Base-by-base conservation (phyloP, 2,329 filamentous ascomycete genomes). In the Epichloe amarillans region DNA sequence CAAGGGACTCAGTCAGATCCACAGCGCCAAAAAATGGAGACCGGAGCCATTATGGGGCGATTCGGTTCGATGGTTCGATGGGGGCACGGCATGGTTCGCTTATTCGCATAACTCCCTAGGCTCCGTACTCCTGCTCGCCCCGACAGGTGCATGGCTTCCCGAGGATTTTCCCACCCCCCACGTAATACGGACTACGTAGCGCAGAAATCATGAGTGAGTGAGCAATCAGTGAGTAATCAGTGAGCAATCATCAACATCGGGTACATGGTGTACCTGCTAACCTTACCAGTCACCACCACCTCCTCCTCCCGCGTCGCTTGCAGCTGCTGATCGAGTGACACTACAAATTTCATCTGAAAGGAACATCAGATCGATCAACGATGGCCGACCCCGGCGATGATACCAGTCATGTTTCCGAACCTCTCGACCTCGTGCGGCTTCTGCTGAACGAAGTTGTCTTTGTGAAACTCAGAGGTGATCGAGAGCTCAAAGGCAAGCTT, bases 381-480 rank as follows among this genome's bases (percentile, higher is more conserved):
- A 96, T 96, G 90, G 86, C 90, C 60, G 90, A 95, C 69, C 78
- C 75, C 56, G 87, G 86, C 64, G 86, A 89, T 64, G 81, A 83
- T 58, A 74, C 79, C 52, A 74, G 76, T 59, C 78, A 86, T 52
- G 86, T 89, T 52, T 83, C 90, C 49, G 91, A 98, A 73, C 91
- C 94, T 50, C 84, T 98, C 63, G 93, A 97, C 69, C 82, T 98
- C 41, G 93, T 98, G 59, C 88, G 90, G 60, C 80, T 98, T 51
- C 88, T 91, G 59, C 80, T 98, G 46, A 91, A 97, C 68, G 93
- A 98, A 70, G 82, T 93, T 44, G 93, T 98, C 48, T 95, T 96
- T 69, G 91, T 98, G 58, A 97, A 97, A 79, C 77, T 98, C 57
- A 81, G 93, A 64, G 93, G 93, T 60, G 93, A 98, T 68, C 82